These are phyloP conservation scores for Drechslerella dactyloides DNA, from an alignment of 2,329 filamentous ascomycete species.

Conservation along the genomic window DNA sequence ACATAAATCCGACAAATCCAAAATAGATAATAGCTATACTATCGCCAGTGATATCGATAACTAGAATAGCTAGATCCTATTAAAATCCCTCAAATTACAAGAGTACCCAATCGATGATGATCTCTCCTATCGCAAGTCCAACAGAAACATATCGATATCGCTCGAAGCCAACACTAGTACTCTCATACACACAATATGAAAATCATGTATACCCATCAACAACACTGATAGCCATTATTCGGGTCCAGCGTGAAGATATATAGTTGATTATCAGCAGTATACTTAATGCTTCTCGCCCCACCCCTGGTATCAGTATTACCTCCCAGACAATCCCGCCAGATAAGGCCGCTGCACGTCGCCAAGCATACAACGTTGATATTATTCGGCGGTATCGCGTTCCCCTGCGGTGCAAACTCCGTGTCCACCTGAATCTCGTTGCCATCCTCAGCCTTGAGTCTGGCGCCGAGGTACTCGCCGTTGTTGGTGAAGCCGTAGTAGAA, in stretches of 20 bases:
- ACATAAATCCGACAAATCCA: no score
- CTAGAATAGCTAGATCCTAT: no score
- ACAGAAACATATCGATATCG: no score
- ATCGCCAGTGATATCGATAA: no score
- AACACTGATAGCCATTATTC: background rate
- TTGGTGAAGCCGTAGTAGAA: slow-evolving; percentile 13
- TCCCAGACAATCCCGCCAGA: slow-evolving; percentile 9
- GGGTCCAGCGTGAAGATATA: slow-evolving; percentile 11
- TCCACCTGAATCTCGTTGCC: background rate
- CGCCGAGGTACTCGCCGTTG: background rate
- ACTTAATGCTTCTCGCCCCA: slow-evolving; percentile 1
- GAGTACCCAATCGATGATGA: no score
- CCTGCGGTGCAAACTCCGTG: slow-evolving; percentile 4
- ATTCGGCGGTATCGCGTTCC: background rate
- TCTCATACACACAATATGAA: no score
- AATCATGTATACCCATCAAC: background rate
- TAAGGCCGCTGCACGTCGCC: background rate
- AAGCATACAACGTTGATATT: slow-evolving; percentile 3
- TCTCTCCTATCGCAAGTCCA: no score
- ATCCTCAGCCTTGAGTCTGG: background rate
- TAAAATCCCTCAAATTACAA: no score
- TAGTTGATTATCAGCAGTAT: background rate
- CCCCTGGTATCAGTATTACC: slow-evolving; percentile 22
- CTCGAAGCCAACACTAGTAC: no score
- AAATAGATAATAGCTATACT: no score